phyloP scores from a whole-genome alignment of 1,284 basidiomycete species.

The Ustilago shanxiensis region DNA sequence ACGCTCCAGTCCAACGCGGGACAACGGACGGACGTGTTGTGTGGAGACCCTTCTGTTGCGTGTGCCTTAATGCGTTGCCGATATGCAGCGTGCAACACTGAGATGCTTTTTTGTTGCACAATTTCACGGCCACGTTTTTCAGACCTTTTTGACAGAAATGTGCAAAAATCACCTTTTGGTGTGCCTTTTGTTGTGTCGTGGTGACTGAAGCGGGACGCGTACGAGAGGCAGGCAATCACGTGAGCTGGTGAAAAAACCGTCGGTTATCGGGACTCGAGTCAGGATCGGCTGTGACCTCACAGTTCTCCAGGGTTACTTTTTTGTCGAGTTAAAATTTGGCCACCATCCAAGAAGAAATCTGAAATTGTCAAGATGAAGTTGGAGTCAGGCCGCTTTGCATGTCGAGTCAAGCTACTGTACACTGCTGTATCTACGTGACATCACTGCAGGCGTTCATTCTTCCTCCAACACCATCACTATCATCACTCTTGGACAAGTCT shows the following conservation, averaged over 20 bases:
- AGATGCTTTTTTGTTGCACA: constrained; percentile 11
- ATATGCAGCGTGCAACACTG: not conserved
- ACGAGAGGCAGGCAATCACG: constrained; percentile 14
- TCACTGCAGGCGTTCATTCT: no score
- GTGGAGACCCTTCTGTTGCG: not conserved
- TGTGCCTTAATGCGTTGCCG: not conserved
- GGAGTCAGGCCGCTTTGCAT: constrained; percentile 5
- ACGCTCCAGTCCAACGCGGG: not conserved
- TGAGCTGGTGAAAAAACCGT: not conserved
- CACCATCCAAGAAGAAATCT: constrained; percentile 15
- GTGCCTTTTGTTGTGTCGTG: not conserved
- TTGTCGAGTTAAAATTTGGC: constrained; percentile 27
- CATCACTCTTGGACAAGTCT: not conserved
- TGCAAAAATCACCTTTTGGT: not conserved
- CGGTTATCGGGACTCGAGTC: constrained; percentile 20
- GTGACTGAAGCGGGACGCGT: constrained; percentile 21
- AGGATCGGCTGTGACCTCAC: constrained; percentile 19
- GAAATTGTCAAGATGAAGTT: no score
- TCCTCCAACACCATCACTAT: not conserved
- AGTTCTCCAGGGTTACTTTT: not conserved
- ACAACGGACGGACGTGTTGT: not conserved
- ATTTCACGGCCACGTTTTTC: no score
- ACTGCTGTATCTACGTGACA: no score
- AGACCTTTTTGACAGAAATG: not conserved
- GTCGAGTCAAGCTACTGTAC: constrained; percentile 7